Base-by-base conservation (phyloP, 1,284 basidiomycete species). In the Ustilago crameri region DNA sequence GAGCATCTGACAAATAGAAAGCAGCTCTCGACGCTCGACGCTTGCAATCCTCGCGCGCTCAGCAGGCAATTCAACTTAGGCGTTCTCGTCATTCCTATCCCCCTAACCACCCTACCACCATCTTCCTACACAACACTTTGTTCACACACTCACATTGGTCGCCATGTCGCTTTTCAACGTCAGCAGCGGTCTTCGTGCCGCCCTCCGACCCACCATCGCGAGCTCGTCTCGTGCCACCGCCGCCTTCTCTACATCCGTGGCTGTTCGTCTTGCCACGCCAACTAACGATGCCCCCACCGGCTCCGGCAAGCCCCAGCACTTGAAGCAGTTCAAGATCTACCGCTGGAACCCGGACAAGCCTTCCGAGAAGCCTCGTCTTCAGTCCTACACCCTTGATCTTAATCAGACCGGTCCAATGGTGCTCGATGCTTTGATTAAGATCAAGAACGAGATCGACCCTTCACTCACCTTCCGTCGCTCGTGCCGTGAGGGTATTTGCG, bases 401-500 rank as follows among this genome's bases (percentile, higher is more conserved):
- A 93, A 93, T 86, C 90, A 93, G 85, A 93, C 91, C 44, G 95
- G 95, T 9, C 95, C 95, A 67, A 98, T 98, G 96, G 91, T 93
- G 51, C 89, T 95, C 46, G 93, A 95, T 79, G 79, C 80, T 2
- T 88, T 95, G 78, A 96, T 98, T 86, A 98, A 98, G 87, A 97
- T 98, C 85, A 98, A 98, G 89, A 98, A 98, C 85, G 95, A 98
- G 85, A 84, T 95, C 24, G 95, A 98, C 86, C 91, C 95, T 8
- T 96, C 95, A 2, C 87, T 98, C 44, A 97, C 95, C 17, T 98
- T 98, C 88, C 90, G 95, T 40, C 90, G 95, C 58, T 96, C 93
- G 30, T 98, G 95, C 88, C 87, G 95, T 75, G 95, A 98, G 87
- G 95, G 95, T 67, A 98, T 98, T 80, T 98, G 96, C 82, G 96